Evolutionary conservation across 1,139 yeast species (phyloP).

Genomic region (Suhomyces panamericanus): DNA sequence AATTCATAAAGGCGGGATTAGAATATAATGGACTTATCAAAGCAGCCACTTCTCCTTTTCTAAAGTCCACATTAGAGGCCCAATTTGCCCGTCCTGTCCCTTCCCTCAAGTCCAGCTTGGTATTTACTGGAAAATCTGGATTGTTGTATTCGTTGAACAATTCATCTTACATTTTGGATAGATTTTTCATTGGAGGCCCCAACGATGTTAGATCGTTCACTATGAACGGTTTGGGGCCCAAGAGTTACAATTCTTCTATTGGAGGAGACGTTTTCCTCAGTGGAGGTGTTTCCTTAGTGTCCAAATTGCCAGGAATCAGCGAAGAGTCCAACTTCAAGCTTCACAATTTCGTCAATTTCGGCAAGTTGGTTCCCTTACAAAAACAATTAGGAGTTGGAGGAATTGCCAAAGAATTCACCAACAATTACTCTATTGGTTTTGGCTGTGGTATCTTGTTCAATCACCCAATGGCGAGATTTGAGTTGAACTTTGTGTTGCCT

Average conservation of each 20-base stretch:
- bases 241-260: slow-evolving; percentile 54
- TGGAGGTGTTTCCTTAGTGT: slow-evolving; percentile 68
- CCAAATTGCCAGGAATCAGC: slow-evolving; percentile 60
- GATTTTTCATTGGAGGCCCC: slow-evolving; percentile 68
- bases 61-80: slow-evolving; percentile 51
- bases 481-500: slow-evolving; percentile 83
- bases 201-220: slow-evolving; percentile 78
- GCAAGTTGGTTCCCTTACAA: slow-evolving; percentile 54
- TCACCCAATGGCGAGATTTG: slow-evolving; percentile 90
- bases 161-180: slow-evolving; percentile 58
- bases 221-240: slow-evolving; percentile 85
- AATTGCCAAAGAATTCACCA: slow-evolving; percentile 23
- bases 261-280: slow-evolving; percentile 83
- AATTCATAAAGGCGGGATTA: slow-evolving; percentile 48
- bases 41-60: slow-evolving; percentile 31
- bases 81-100: slow-evolving; percentile 34
- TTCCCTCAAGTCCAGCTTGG: slow-evolving; percentile 31
- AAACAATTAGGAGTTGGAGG: neutral
- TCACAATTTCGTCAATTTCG: slow-evolving; percentile 73
- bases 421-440: slow-evolving; percentile 50
- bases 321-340: slow-evolving; percentile 63
- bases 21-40: slow-evolving; percentile 56
- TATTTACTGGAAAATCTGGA: slow-evolving; percentile 53
- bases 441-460: slow-evolving; percentile 81
- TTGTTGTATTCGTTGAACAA: slow-evolving; percentile 39